phyloP scores from a whole-genome alignment of 371 early-diverging fungal genomes.

The Apophysomyces ossiformis region DNA sequence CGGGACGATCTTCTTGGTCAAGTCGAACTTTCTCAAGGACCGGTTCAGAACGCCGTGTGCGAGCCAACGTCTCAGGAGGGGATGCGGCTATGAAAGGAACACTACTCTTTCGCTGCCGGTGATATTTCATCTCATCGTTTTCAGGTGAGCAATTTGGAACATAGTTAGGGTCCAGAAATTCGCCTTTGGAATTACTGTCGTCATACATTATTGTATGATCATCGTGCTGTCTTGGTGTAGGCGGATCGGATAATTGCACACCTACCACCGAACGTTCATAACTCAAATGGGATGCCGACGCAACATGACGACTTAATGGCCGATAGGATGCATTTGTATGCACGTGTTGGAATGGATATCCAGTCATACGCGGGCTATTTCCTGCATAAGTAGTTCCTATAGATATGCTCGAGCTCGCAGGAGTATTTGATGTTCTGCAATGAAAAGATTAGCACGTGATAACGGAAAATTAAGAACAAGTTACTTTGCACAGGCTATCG shows the following conservation, averaged over 20 bases:
- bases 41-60: constrained; percentile 17
- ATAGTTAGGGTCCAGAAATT: constrained; percentile 20
- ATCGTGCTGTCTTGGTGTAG: constrained; percentile 22
- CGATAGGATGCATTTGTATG: constrained; percentile 27
- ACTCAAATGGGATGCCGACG: constrained; percentile 13
- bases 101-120: constrained; percentile 19
- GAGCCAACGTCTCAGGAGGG: neutral
- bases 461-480: constrained; percentile 16
- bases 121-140: neutral
- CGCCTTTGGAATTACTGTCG: constrained; percentile 22
- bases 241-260: constrained; percentile 43
- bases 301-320: constrained; percentile 35
- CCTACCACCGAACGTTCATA: constrained; percentile 22
- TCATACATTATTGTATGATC: constrained; percentile 15
- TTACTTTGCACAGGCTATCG: constrained; percentile 18
- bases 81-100: constrained; percentile 15
- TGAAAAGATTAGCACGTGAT: constrained; percentile 23
- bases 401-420: constrained; percentile 2
- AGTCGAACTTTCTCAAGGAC: neutral
- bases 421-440: constrained; percentile 17
- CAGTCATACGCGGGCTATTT: constrained; percentile 9
- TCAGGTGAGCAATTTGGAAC: neutral
- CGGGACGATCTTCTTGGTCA: constrained; percentile 15
- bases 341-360: constrained; percentile 28
- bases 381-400: constrained; percentile 9